phyloP scores from a whole-genome alignment of 768 basidiomycete genomes.

The Rubroboletus pulcherrimus region DNA sequence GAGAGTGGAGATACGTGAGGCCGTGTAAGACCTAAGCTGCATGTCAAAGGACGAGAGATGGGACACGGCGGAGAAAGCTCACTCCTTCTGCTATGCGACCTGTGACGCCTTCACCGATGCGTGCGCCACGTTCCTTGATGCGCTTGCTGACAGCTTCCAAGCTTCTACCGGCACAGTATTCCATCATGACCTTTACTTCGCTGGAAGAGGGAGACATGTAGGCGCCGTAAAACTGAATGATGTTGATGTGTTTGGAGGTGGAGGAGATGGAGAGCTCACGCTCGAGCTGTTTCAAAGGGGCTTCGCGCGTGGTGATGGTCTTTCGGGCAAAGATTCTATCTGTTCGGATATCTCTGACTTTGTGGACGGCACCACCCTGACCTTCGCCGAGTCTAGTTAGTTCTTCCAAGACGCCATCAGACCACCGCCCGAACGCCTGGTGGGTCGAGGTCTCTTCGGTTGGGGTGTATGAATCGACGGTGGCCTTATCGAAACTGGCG shows the following conservation, averaged over 20 bases:
- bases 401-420: conserved; percentile 74
- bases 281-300: conserved; percentile 87
- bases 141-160: conserved; percentile 86
- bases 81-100: conserved; percentile 94
- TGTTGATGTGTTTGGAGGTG: conserved; percentile 78
- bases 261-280: conserved; percentile 91
- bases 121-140: conserved; percentile 71
- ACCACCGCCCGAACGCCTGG: conserved; percentile 41
- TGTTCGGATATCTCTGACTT: conserved; percentile 81
- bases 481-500: conserved; percentile 28
- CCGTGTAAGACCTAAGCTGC: conserved; percentile 73
- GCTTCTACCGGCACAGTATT: conserved; percentile 82
- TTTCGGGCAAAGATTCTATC: conserved; percentile 88
- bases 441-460: conserved; percentile 34
- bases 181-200: conserved; percentile 96
- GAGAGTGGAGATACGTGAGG: conserved; percentile 88
- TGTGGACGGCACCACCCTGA: conserved; percentile 94
- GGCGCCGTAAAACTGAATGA: conserved; percentile 89
- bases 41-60: conserved; percentile 5
- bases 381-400: conserved; percentile 84
- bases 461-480: conserved; percentile 32
- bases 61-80: conserved; percentile 26
- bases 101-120: conserved; percentile 84
- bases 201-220: conserved; percentile 83
- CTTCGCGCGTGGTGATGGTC: conserved; percentile 87